These are phyloP conservation scores for Hyaloscypha variabilis DNA, from an alignment of 495 filamentous ascomycete species.

Conservation along the genomic window DNA sequence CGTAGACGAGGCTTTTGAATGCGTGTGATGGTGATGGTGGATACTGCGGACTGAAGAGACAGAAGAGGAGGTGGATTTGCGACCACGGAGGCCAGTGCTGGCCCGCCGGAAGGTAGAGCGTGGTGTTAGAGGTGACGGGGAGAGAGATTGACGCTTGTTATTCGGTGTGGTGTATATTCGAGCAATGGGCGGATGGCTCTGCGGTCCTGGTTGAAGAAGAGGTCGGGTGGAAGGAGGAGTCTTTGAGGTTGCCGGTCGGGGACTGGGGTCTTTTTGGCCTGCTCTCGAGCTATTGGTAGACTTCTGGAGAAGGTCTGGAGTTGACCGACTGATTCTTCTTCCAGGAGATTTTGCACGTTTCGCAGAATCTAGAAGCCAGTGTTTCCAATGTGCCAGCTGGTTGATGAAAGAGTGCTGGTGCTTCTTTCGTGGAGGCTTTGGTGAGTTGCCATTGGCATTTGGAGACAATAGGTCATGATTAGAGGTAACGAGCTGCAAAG, in stretches of 20 bases:
- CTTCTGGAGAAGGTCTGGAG: slow-evolving; percentile 51
- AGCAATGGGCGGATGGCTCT: slow-evolving; percentile 51
- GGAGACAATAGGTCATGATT: slow-evolving; percentile 64
- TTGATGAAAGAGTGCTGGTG: slow-evolving; percentile 74
- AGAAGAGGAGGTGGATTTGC: slow-evolving; percentile 96
- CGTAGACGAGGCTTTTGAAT: slow-evolving; percentile 92
- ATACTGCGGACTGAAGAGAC: slow-evolving; percentile 91
- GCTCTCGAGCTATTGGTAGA: slow-evolving; percentile 34
- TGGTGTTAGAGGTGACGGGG: slow-evolving; percentile 87
- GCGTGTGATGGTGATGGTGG: slow-evolving; percentile 89
- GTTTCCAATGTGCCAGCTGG: slow-evolving; percentile 83
- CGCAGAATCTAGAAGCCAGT: slow-evolving; percentile 80
- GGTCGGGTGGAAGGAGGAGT: slow-evolving; percentile 39
- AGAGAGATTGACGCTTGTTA: slow-evolving; percentile 75
- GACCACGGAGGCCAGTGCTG: slow-evolving; percentile 75
- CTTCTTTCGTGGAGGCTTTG: slow-evolving; percentile 55
- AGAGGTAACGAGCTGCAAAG: slow-evolving; percentile 77
- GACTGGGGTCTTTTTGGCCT: slow-evolving; percentile 48
- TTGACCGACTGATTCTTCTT: slow-evolving; percentile 56
- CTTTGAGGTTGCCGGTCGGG: slow-evolving; percentile 57
- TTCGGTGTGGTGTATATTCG: slow-evolving; percentile 53
- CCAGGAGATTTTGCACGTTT: slow-evolving; percentile 72
- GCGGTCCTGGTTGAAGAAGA: slow-evolving; percentile 34
- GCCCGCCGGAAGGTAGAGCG: slow-evolving; percentile 58
- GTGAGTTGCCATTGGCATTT: slow-evolving; percentile 49